Evolutionary conservation across 225 moss, liverwort and hornwort species (phyloP), one percentile per base, ranked within the genome.

Genomic region (Straminergon stramineum): DNA sequence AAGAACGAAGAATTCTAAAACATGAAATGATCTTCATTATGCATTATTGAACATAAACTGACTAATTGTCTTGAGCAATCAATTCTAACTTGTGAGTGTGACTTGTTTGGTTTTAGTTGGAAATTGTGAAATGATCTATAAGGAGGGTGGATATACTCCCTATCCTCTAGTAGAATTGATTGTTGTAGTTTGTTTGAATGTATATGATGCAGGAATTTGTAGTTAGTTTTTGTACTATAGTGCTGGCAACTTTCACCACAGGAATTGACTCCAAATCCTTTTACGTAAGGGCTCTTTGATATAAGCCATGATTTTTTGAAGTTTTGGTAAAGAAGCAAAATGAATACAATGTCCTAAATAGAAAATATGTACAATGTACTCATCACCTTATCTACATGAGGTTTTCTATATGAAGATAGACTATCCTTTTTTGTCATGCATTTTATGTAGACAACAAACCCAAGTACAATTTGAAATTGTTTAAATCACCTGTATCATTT

Each of bases 251-350:
- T 34, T 97, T 96, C 41, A 92, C 93, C 8, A 95, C 92, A 0
- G 93, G 96, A 78, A 78, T 96, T 31, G 93, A 95, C n/a, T 96
- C 92, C 16, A 93, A 65, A 85, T 94, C 96, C 27, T 97, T 97
- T 83, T 91, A 89, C 75, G 96, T 97, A 90, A 77, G 86, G 24
- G 9, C 31, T 48, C 48, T 45, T 65, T 20, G 15, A 52, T 35
- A 26, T 37, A 26, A 71, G 9, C 11, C 17, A 32, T 79, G 8
- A 65, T 32, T 79, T 66, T 34, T 1, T 8, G 2, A 78, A 17
- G 1, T 55, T 79, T 41, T 10, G 7, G 6, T 56, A 15, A 24
- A 24, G 11, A 52, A 31, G 8, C 0, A 28, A 55, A 43, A 21
- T 32, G 4, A 64, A 75, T 22, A 16, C 11, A 15, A 41, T 56